Base-by-base conservation (phyloP, 495 filamentous ascomycete genomes). In the Talaromyces borbonicus region DNA sequence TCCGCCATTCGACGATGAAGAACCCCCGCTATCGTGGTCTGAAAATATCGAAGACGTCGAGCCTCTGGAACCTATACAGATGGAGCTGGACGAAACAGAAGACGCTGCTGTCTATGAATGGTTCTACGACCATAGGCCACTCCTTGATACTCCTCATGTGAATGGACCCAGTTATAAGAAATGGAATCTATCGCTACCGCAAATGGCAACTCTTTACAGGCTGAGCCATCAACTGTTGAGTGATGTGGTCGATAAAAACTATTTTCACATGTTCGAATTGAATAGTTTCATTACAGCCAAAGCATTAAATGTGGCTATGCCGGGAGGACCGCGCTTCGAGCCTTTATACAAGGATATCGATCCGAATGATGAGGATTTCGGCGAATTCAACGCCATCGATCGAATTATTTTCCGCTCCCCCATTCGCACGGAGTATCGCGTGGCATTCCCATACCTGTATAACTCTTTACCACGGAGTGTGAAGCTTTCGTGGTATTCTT, bases 11-110 rank as follows among this genome's bases (percentile, higher is more conserved):
- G 93, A 99, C 57, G 93, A 99, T 56, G 93, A 99, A 66, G 93
- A 99, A 57, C 93, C 93, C 0, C 93, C 93, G 18, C 73, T 99
- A 35, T 94, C 87, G 5, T 99, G 90, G 87, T 90, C 88, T 8
- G 93, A 99, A 61, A 99, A 99, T 53, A 92, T 99, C 43, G 93
- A 97, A 58, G 93, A 95, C 59, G 93, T 97, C 8, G 93, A 99
- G 60, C 93, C 93, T 0, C 68, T 96, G 49, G 93, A 99, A 63
- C 93, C 93, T 9, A 96, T 99, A 56, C 93, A 96, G 68, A 92
- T 97, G 89, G 93, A 99, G 61, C 79, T 99, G 4, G 92, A 99
- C 50, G 89, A 95, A 52, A 75, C 79, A n/a, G 93, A 99, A 67
- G 93, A 99, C 66, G 77, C 72, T 5, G 78, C 93, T 8, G 87